phyloP scores from a whole-genome alignment of 169 alveolate species.

The Eimeria sp. region DNA sequence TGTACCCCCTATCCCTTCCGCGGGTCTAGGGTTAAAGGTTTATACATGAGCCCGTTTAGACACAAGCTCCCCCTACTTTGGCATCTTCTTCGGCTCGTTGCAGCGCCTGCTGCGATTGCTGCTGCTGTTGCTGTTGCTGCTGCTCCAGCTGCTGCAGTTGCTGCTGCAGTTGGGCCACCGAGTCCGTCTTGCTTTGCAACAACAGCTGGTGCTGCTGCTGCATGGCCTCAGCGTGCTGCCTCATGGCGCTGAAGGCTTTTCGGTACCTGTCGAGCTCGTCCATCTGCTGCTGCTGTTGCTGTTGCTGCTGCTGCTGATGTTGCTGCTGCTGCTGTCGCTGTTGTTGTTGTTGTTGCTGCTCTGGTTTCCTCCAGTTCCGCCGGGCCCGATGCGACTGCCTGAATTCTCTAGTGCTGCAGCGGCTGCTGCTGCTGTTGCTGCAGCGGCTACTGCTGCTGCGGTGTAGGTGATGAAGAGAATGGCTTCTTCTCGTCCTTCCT shows the following conservation, averaged over 20 bases:
- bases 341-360: not conserved
- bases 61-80: not conserved
- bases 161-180: constrained; percentile 29
- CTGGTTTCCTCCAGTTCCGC: not conserved
- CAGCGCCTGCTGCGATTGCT: constrained; percentile 37
- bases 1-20: not conserved
- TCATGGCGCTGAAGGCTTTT: constrained; percentile 42
- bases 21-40: not conserved
- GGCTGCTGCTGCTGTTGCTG: constrained; percentile 7
- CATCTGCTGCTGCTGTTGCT: constrained; percentile 7
- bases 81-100: constrained; percentile 16
- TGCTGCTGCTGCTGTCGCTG: not conserved
- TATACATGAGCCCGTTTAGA: no score
- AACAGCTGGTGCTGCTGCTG: constrained; percentile 61
- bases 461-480: not conserved
- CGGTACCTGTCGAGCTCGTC: constrained; percentile 21
- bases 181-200: constrained; percentile 10
- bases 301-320: constrained; percentile 8
- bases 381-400: not conserved
- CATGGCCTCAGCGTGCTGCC: constrained; percentile 46
- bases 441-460: not conserved
- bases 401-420: constrained; percentile 6
- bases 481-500: not conserved
- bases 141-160: constrained; percentile 53
- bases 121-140: constrained; percentile 62